These are phyloP conservation scores for Cucumis sativus DNA, from an alignment of 306 rosid species.

Conservation along the genomic window DNA sequence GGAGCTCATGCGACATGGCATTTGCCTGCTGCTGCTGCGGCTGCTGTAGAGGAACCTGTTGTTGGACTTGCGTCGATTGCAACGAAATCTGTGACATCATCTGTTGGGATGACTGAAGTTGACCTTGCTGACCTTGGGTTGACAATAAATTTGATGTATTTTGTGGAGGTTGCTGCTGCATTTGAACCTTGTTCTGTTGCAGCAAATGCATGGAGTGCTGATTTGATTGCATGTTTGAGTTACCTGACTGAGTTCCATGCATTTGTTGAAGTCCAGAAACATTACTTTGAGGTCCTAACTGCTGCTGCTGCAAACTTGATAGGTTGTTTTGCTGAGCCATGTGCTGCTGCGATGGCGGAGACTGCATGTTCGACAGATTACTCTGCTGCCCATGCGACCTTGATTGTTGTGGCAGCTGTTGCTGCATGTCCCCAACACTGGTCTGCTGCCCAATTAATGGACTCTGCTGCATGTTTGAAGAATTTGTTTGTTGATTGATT, in stretches of 20 bases:
- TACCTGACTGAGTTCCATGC: conserved; percentile 53
- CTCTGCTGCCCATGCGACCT: conserved; percentile 66
- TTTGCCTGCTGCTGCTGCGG: conserved; percentile 23
- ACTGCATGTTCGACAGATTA: conserved; percentile 49
- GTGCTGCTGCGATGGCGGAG: conserved; percentile 27
- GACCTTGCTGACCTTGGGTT: conserved; percentile 59
- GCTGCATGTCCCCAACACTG: conserved; percentile 70
- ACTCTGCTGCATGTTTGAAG: conserved; percentile 51
- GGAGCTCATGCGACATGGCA: conserved; percentile 53
- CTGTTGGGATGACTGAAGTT: conserved; percentile 56
- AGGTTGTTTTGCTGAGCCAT: conserved; percentile 62
- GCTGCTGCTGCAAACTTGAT: conserved; percentile 68
- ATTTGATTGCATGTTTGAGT: conserved; percentile 59
- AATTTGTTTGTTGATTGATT: conserved; percentile 51
- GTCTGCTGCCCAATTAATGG: conserved; percentile 55
- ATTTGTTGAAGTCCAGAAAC: conserved; percentile 61
- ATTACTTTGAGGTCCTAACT: conserved; percentile 52
- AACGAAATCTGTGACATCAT: conserved; percentile 59
- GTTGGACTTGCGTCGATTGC: conserved; percentile 75
- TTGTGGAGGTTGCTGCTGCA: conserved; percentile 59
- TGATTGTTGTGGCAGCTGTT: conserved; percentile 29
- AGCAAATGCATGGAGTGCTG: conserved; percentile 58
- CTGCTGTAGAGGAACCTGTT: conserved; percentile 57
- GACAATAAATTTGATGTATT: conserved; percentile 41
- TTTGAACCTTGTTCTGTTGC: conserved; percentile 55